Percentiles rank a stretch among this genome's conserved stretches.
These are phyloP conservation scores for Fusarium lyarnte DNA, from an alignment of 2,329 filamentous ascomycete genomes.

Conservation along the genomic window DNA sequence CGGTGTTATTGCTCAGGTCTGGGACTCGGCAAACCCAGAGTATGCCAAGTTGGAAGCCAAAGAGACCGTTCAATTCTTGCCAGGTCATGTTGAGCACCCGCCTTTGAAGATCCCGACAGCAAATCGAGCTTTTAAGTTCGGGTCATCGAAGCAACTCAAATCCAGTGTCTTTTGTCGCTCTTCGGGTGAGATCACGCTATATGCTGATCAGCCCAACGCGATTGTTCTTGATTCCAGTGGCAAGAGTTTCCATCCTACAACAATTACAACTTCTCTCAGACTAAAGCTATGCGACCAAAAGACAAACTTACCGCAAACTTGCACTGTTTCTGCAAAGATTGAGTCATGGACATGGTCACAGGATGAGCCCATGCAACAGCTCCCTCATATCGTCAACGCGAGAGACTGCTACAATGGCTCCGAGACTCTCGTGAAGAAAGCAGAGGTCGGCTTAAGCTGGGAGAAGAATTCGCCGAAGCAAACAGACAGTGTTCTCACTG, in stretches of 20 bases:
- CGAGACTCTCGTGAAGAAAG: not conserved
- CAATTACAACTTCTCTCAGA: not conserved
- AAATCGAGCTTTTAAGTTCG: not conserved
- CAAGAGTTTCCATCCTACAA: not conserved
- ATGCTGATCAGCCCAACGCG: not conserved
- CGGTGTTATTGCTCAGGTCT: constrained; percentile 13
- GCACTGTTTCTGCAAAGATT: constrained; percentile 7
- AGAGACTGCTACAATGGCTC: not conserved
- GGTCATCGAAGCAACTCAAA: constrained; percentile 7
- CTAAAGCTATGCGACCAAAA: not conserved
- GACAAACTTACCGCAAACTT: not conserved
- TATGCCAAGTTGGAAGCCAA: constrained; percentile 11
- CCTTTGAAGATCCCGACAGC: not conserved
- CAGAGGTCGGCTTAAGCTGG: not conserved
- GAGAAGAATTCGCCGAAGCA: not conserved
- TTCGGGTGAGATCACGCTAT: not conserved
- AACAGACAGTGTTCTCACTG: not conserved
- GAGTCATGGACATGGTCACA: constrained; percentile 17
- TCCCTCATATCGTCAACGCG: not conserved
- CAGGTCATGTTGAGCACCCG: not conserved
- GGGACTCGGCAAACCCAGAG: constrained; percentile 5
- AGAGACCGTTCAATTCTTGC: constrained; percentile 11
- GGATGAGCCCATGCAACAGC: constrained; percentile 15
- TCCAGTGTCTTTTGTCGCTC: constrained; percentile 7
- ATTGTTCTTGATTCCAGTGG: not conserved